phyloP scores from a whole-genome alignment of 768 basidiomycete genomes.

The Suillus spraguei region DNA sequence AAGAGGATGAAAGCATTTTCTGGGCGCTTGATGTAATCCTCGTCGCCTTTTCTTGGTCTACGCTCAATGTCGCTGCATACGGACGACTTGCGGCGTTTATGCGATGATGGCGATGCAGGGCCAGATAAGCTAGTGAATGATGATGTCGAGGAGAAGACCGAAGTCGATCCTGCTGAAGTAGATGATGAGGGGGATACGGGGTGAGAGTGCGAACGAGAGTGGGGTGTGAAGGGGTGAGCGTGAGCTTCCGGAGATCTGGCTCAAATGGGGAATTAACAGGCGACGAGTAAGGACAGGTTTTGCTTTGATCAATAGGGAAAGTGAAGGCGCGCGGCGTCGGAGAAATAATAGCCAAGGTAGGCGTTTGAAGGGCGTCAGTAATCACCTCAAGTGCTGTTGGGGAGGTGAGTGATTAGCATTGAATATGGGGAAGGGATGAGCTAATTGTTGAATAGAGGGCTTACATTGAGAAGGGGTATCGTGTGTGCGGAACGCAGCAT shows the following conservation, averaged over 20 bases:
- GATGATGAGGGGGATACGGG: conserved; percentile 36
- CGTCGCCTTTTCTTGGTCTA: conserved; percentile 64
- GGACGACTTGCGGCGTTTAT: conserved; percentile 56
- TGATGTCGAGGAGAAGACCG: conserved; percentile 42
- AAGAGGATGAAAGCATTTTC: conserved; percentile 88
- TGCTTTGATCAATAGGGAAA: conserved; percentile 41
- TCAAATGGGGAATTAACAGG: conserved; percentile 75
- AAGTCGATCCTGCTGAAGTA: conserved; percentile 41
- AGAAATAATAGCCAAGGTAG: conserved; percentile 56
- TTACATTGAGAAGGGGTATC: conserved; percentile 62
- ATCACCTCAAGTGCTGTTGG: conserved; percentile 74
- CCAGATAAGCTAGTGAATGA: conserved; percentile 34
- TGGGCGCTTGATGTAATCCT: conserved; percentile 82
- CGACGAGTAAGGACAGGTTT: conserved; percentile 64
- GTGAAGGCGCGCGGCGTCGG: conserved; percentile 60
- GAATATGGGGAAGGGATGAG: conserved; percentile 7
- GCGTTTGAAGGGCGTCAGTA: conserved; percentile 60
- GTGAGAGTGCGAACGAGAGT: conserved; percentile 43
- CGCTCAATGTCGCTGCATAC: conserved; percentile 52
- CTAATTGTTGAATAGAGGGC: conserved; percentile 19
- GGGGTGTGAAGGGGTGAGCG: conserved; percentile 45
- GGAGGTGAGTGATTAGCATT: conserved; percentile 22
- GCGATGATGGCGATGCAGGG: conserved; percentile 36
- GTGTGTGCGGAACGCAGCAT: conserved; percentile 82
- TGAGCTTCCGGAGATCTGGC: conserved; percentile 56